phyloP scores from a whole-genome alignment of 345 rosid species.

The Sapria himalayana region DNA sequence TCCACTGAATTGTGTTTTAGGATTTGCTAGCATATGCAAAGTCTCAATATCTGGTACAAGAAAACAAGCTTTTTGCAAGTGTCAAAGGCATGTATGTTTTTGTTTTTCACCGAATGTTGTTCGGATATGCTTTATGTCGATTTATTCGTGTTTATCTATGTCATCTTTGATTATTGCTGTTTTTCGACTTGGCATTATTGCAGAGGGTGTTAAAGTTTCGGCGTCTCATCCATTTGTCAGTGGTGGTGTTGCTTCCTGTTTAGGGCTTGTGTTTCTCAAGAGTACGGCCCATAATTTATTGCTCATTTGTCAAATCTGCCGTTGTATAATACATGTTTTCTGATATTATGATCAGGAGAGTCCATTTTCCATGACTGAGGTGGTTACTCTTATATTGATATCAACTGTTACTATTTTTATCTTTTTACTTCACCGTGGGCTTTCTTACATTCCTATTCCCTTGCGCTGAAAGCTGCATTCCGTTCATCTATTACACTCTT shows the following conservation, averaged over 20 bases:
- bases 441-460: no score
- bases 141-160: no score
- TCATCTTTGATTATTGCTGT: neutral
- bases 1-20: no score
- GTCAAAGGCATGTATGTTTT: constrained; percentile 33
- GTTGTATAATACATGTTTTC: neutral
- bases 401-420: neutral
- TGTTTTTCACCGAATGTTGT: no score
- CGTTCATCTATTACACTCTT: no score
- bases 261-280: constrained; percentile 35
- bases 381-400: neutral
- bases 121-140: no score
- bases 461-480: no score
- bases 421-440: no score
- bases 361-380: neutral
- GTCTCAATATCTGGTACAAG: constrained; percentile 37
- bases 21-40: no score
- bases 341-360: neutral
- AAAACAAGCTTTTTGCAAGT: constrained; percentile 30
- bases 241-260: constrained; percentile 29
- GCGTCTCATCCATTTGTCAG: constrained; percentile 41
- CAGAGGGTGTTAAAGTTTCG: constrained; percentile 52
- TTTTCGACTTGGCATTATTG: no score
- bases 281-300: constrained; percentile 18
- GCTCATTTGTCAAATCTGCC: neutral